Base-by-base conservation (phyloP, 1,139 yeast species). In the Nakaseomyces glabratus region DNA sequence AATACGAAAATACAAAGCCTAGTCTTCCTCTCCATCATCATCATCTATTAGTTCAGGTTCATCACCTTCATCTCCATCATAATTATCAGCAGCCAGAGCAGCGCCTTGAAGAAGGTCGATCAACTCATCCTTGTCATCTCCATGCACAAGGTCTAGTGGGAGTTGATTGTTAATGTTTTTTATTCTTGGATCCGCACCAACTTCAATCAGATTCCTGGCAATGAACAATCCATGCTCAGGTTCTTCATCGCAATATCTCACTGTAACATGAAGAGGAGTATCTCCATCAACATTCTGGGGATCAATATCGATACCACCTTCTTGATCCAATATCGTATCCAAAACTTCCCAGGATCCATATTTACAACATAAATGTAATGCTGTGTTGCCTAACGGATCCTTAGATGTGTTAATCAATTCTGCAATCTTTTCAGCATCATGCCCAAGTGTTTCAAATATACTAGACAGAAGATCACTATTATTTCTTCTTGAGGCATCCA, bases 181-280 rank as follows among this genome's bases (percentile, higher is more conserved):
- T 33, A 72, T 45, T 46, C 68, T 60, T 4, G 94, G 86, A 58
- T 88, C 93, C 1, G 94, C 78, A 2, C 97, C 98, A 22, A 94
- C 95, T 51, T 88, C 96, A 40, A 90, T 66, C 43, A 90, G 67
- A 55, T 81, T 82, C 50, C 85, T 94, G 6, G 77, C 68, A 31
- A 90, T 68, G 49, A 80, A 86, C 28, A 71, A 64, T 1, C 95
- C 96, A 58, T 81, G 90, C 41, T 82, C 96, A 0, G 90, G 82
- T 52, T 90, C 96, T 11, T 73, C 74, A 31, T 65, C 65, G 16
- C 88, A 68, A 53, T 82, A 86, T 46, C 73, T 72, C 9, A 80
- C 95, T 3, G 95, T 93, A 45, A 72, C 63, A 60, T 90, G 97
- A 47, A 90, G 68, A 8, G 98, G 97, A 1, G 97, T 85, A 45